Evolutionary conservation across 1,139 yeast genomes (phyloP).

Genomic region (Eremothecium cymbalariae): DNA sequence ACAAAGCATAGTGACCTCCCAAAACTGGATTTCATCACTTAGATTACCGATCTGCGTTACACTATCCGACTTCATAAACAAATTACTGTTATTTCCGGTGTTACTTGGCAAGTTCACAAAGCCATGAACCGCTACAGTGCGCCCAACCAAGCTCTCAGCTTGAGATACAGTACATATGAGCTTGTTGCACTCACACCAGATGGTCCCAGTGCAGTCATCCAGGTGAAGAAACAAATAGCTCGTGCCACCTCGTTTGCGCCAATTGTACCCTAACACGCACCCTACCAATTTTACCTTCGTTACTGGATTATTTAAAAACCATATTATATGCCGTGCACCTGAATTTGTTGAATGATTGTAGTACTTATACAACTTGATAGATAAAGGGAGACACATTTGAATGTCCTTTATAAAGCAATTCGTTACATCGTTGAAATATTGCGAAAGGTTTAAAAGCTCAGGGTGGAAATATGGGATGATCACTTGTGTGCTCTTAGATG

Average conservation of each 20-base stretch:
- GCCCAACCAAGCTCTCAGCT: not conserved
- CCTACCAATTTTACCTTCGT: conserved; percentile 1
- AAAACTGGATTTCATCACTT: conserved; percentile 3
- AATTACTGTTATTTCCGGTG: not conserved
- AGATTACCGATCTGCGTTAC: not conserved
- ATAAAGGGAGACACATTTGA: not conserved
- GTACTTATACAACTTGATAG: not conserved
- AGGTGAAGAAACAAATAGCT: not conserved
- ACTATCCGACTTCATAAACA: not conserved
- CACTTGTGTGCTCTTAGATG: not conserved
- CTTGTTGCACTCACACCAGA: conserved; percentile 2
- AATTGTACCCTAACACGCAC: conserved; percentile 1
- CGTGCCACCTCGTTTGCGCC: conserved; percentile 1
- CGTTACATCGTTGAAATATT: conserved; percentile 1
- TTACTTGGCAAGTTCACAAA: not conserved
- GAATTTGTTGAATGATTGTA: not conserved
- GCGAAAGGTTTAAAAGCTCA: not conserved
- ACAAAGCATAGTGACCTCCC: conserved; percentile 5
- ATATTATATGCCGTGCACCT: not conserved
- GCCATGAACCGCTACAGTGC: conserved; percentile 1
- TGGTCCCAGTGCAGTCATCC: conserved; percentile 3
- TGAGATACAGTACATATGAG: not conserved
- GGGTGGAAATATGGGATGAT: conserved; percentile 3
- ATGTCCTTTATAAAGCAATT: conserved; percentile 3
- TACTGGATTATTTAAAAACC: conserved; percentile 4